Evolutionary conservation across 2,329 filamentous ascomycete genomes (phyloP).

Genomic region (Cladosporium sp.): DNA sequence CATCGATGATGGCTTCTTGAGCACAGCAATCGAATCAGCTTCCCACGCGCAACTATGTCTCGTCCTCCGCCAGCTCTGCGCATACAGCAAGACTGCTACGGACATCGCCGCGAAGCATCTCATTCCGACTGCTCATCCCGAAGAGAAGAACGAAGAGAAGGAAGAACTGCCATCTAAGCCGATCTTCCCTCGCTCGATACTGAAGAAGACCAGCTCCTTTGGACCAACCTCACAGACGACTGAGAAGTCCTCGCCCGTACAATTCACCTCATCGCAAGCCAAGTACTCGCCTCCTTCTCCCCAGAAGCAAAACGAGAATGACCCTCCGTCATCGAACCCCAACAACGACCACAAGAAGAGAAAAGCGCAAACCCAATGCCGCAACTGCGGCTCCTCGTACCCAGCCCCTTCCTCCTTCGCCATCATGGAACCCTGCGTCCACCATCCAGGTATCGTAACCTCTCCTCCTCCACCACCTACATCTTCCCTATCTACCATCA

Average conservation of each 20-base stretch:
- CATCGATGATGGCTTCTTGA: background rate
- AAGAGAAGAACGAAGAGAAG: background rate
- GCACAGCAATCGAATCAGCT: background rate
- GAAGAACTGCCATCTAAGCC: background rate
- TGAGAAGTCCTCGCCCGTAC: background rate
- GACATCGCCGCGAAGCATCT: background rate
- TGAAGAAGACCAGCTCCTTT: background rate
- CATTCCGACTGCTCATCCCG: background rate
- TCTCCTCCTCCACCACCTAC: background rate
- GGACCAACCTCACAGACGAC: background rate
- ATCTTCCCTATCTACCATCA: background rate
- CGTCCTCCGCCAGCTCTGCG: background rate
- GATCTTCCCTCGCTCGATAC: background rate
- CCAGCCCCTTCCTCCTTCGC: background rate
- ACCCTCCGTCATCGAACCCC: too few relatives aligned
- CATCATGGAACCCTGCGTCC: background rate
- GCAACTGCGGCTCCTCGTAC: constrained; percentile 4
- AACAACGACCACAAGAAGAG: background rate
- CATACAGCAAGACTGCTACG: background rate
- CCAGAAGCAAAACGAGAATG: background rate
- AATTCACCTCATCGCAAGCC: background rate
- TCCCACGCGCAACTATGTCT: background rate
- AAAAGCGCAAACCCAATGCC: background rate
- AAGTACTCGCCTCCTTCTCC: background rate
- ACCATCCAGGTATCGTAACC: background rate